Conservation (phyloP, 202 grass and related monocot species). For the Schoenoplectus tabernaemontani region DNA sequence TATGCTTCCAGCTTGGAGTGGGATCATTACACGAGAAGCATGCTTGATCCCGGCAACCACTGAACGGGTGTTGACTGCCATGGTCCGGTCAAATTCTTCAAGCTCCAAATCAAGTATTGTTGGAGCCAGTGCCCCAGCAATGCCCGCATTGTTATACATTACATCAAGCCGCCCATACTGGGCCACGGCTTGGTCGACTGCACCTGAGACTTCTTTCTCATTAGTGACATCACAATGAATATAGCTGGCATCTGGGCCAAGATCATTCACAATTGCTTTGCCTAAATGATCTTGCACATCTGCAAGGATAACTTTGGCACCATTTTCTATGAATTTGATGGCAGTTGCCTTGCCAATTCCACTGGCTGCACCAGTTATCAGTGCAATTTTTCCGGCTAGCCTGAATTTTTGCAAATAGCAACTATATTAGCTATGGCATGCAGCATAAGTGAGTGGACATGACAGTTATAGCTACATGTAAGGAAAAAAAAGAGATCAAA, state of each 20-base stretch:
- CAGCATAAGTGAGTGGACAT: neutral
- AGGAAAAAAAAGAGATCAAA: neutral
- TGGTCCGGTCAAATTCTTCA: constrained; percentile 45
- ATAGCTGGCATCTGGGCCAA: constrained; percentile 32
- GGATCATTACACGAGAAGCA: constrained; percentile 61
- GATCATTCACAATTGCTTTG: constrained; percentile 33
- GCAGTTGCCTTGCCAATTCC: constrained; percentile 56
- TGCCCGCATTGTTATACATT: constrained; percentile 58
- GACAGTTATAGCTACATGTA: neutral
- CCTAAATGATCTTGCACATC: constrained; percentile 51
- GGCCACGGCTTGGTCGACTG: constrained; percentile 42
- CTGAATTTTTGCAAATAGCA: constrained; percentile 15
- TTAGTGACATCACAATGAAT: constrained; percentile 38
- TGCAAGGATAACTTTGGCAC: constrained; percentile 47
- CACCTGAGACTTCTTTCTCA: constrained; percentile 21
- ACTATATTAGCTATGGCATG: neutral
- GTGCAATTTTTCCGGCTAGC: constrained; percentile 45
- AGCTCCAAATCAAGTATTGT: constrained; percentile 38
- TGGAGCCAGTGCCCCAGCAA: neutral
- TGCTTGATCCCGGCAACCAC: constrained; percentile 45
- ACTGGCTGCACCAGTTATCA: constrained; percentile 57
- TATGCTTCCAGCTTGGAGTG: constrained; percentile 32
- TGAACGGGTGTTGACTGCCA: constrained; percentile 38
- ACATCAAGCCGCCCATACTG: constrained; percentile 65
- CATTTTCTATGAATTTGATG: constrained; percentile 30